These are phyloP conservation scores for Dioszegia hungarica DNA, from an alignment of 768 basidiomycete species.

Conservation along the genomic window DNA sequence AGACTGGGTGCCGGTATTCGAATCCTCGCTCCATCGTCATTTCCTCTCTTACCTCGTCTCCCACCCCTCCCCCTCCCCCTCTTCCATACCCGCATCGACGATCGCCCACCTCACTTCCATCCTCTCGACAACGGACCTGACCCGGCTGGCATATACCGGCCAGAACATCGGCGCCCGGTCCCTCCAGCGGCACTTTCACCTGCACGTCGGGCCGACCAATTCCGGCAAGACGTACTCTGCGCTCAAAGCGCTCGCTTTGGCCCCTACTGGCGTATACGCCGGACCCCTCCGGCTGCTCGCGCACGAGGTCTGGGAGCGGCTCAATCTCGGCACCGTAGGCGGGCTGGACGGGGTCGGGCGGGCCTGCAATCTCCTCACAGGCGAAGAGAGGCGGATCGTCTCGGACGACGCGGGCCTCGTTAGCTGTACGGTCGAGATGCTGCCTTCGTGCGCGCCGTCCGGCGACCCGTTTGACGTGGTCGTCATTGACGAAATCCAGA, in stretches of 20 bases:
- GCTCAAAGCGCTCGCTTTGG: slow-evolving; percentile 75
- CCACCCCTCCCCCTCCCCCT: neutral
- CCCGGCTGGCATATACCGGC: slow-evolving; percentile 28
- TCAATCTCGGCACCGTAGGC: slow-evolving; percentile 83
- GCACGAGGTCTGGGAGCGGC: slow-evolving; percentile 85
- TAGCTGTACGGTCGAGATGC: slow-evolving; percentile 96
- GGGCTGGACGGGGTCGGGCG: slow-evolving; percentile 61
- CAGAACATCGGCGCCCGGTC: slow-evolving; percentile 51
- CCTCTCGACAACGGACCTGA: slow-evolving; percentile 25
- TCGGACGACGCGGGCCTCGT: slow-evolving; percentile 56
- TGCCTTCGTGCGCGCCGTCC: slow-evolving; percentile 46
- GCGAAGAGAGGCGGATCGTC: slow-evolving; percentile 79
- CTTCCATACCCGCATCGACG: neutral
- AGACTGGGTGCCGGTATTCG: slow-evolving; percentile 26
- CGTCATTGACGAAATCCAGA: slow-evolving; percentile 95
- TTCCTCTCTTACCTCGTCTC: slow-evolving; percentile 16
- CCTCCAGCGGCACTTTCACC: slow-evolving; percentile 69
- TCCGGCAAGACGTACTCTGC: slow-evolving; percentile 96
- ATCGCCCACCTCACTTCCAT: slow-evolving; percentile 22
- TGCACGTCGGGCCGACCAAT: slow-evolving; percentile 97
- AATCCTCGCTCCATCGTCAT: slow-evolving; percentile 28
- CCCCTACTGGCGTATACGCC: slow-evolving; percentile 71
- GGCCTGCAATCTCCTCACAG: slow-evolving; percentile 80
- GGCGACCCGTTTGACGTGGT: slow-evolving; percentile 61
- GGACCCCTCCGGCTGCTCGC: slow-evolving; percentile 89